Evolutionary conservation across 2,329 filamentous ascomycete genomes (phyloP).

Genomic region (Canariomyces notabilis): DNA sequence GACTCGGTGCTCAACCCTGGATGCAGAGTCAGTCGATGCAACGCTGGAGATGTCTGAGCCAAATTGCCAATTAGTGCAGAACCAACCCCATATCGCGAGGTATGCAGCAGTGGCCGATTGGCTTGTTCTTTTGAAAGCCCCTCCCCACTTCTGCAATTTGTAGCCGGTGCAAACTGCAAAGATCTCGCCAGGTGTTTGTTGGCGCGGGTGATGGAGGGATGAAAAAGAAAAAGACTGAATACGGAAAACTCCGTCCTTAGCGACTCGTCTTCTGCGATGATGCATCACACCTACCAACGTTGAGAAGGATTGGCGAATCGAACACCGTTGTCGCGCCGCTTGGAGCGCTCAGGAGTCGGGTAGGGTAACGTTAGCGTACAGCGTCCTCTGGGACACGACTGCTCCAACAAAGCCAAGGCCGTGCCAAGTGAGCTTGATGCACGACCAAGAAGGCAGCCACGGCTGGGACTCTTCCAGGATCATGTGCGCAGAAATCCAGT

Average conservation of each 20-base stretch:
- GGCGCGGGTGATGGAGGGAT: no score
- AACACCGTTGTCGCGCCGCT: neutral
- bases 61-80: conserved; percentile 7
- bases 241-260: no score
- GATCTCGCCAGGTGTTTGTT: no score
- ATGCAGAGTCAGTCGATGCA: conserved; percentile 15
- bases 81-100: conserved; percentile 20
- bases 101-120: conserved; percentile 11
- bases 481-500: neutral
- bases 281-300: no score
- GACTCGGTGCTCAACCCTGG: conserved; percentile 12
- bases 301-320: neutral
- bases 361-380: no score
- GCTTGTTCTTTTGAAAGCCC: neutral
- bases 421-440: neutral
- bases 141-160: no score
- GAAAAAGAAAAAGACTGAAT: no score
- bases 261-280: no score
- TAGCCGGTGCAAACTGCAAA: no score
- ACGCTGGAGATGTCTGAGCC: conserved; percentile 17
- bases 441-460: neutral
- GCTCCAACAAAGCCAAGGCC: conserved; percentile 9
- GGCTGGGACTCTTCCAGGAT: neutral
- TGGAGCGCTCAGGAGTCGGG: no score
- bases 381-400: no score